These are phyloP conservation scores for Neoconidiobolus thromboides DNA, from an alignment of 371 early-diverging fungal genomes.

Conservation along the genomic window DNA sequence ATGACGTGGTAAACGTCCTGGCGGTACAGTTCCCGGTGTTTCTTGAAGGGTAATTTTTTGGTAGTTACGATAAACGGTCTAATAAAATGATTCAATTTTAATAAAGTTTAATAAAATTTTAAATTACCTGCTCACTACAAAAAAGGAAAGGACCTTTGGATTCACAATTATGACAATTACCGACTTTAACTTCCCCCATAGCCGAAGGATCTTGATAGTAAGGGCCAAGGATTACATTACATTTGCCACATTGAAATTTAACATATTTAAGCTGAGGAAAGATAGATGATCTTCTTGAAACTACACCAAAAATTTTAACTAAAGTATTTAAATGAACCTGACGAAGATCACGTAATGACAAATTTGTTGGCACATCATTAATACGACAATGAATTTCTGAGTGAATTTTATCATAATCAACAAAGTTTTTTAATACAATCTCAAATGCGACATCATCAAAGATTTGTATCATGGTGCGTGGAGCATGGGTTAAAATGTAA, in stretches of 20 bases:
- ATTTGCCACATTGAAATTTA: constrained; percentile 93
- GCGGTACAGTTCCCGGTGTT: constrained; percentile 92
- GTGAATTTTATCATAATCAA: constrained; percentile 82
- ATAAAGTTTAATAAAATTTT: not conserved
- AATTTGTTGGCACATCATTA: constrained; percentile 68
- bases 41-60: constrained; percentile 98
- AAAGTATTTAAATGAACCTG: constrained; percentile 87
- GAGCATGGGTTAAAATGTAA: constrained; percentile 72
- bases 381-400: constrained; percentile 93
- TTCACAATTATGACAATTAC: constrained; percentile 87
- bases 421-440: constrained; percentile 74
- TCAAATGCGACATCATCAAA: constrained; percentile 87
- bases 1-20: constrained; percentile 93
- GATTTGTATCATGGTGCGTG: constrained; percentile 68
- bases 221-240: constrained; percentile 87
- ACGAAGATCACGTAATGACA: constrained; percentile 74
- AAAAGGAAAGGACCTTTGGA: constrained; percentile 83
- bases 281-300: constrained; percentile 88
- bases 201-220: constrained; percentile 70
- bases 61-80: constrained; percentile 96
- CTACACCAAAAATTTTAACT: constrained; percentile 88
- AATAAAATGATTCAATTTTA: not conserved
- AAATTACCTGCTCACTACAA: constrained; percentile 55
- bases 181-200: constrained; percentile 63
- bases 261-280: constrained; percentile 96